Percentiles rank a stretch among this genome's conserved stretches.
phyloP scores from a whole-genome alignment of 495 filamentous ascomycete genomes.

The Trichoderma erinaceum region DNA sequence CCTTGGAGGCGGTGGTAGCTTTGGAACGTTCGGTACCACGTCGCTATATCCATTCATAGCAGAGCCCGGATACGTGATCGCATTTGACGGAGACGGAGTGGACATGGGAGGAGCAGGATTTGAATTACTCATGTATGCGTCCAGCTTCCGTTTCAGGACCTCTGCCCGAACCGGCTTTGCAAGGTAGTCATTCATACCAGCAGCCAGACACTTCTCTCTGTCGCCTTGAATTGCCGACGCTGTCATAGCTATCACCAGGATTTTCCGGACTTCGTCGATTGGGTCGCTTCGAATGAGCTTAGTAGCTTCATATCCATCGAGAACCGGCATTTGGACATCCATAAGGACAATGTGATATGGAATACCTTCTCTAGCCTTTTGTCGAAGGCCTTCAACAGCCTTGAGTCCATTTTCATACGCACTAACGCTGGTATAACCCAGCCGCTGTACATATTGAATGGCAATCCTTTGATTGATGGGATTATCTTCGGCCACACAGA shows the following conservation, averaged over 20 bases:
- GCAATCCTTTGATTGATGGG: slow-evolving; percentile 89
- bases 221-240: slow-evolving; percentile 87
- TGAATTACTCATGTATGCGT: slow-evolving; percentile 46
- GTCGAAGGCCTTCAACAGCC: slow-evolving; percentile 75
- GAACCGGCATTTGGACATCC: slow-evolving; percentile 92
- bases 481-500: slow-evolving; percentile 91
- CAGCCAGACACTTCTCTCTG: slow-evolving; percentile 82
- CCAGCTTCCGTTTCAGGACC: slow-evolving; percentile 68
- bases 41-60: slow-evolving; percentile 2
- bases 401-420: slow-evolving; percentile 81
- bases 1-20: neutral
- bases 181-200: slow-evolving; percentile 94
- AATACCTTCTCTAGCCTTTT: slow-evolving; percentile 57
- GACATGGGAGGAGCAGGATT: neutral
- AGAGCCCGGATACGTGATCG: neutral
- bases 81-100: neutral
- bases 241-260: slow-evolving; percentile 90
- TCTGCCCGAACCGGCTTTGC: slow-evolving; percentile 80
- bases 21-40: neutral
- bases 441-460: slow-evolving; percentile 75
- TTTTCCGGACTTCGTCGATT: slow-evolving; percentile 63
- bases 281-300: slow-evolving; percentile 68
- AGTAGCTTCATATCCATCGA: slow-evolving; percentile 92
- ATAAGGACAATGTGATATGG: slow-evolving; percentile 82
- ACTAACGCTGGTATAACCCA: slow-evolving; percentile 71